These are phyloP conservation scores for Nakazawaea populi DNA, from an alignment of 805 yeast species.

Conservation along the genomic window DNA sequence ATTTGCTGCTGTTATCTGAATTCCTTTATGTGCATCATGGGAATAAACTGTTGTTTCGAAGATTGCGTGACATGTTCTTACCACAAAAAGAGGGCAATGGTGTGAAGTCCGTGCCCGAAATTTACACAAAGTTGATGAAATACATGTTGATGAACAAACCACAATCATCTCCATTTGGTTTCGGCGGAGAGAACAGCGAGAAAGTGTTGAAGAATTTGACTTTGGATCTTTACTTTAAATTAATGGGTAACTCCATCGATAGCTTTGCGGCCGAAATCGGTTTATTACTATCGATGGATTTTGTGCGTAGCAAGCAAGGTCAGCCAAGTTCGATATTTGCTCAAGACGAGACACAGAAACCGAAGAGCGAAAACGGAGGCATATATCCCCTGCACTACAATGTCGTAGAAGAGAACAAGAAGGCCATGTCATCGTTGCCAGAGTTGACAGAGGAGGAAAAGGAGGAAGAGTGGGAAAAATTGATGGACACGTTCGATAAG, in stretches of 20 bases:
- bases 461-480: conserved; percentile 9
- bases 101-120: not conserved
- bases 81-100: not conserved
- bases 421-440: not conserved
- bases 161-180: not conserved
- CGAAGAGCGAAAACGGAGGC: not conserved
- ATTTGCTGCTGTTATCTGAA: conserved; percentile 2
- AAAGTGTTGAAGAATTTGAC: conserved; percentile 4
- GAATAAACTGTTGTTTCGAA: not conserved
- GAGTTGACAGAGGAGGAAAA: conserved; percentile 10
- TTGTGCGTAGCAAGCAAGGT: conserved; percentile 3
- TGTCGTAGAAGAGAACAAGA: conserved; percentile 6
- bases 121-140: conserved; percentile 6
- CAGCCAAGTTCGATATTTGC: not conserved
- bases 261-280: conserved; percentile 4
- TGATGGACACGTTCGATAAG: conserved; percentile 10
- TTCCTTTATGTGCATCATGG: not conserved
- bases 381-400: conserved; percentile 8
- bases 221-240: conserved; percentile 5
- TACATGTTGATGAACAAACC: not conserved
- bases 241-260: conserved; percentile 7
- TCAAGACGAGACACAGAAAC: not conserved
- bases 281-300: conserved; percentile 9
- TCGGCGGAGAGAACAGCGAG: not conserved
- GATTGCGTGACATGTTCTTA: not conserved